A percentile compares a stretch with the other conserved stretches of the same genome.
phyloP scores from a whole-genome alignment of 345 rosid genomes.

The Eucalyptus curtisii region DNA sequence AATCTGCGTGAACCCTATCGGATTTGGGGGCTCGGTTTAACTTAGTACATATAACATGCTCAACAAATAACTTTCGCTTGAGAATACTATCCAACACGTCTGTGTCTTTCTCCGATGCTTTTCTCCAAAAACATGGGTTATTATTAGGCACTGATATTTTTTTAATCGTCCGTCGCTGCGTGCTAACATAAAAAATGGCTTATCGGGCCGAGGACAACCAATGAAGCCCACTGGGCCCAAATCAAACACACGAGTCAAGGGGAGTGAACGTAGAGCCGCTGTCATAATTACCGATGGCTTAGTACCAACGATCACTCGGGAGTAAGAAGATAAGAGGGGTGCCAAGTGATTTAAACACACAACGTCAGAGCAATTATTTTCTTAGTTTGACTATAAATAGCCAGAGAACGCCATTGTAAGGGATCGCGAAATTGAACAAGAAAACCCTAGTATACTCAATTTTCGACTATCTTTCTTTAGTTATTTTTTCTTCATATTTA shows the following conservation, averaged over 20 bases:
- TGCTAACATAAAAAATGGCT: not conserved
- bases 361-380: no score
- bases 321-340: no score
- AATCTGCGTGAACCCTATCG: accelerated
- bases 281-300: no score
- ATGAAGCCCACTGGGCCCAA: not conserved
- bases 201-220: not conserved
- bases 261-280: accelerated
- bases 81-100: not conserved
- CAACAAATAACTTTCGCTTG: not conserved
- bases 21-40: accelerated
- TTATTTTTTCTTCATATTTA: no score
- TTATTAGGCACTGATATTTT: not conserved
- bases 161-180: not conserved
- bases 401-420: not conserved
- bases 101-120: not conserved
- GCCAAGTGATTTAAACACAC: no score
- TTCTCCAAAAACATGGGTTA: not conserved
- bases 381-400: no score
- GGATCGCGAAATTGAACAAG: not conserved
- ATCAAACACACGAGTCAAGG: no score
- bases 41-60: accelerated
- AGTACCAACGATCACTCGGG: no score
- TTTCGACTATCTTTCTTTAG: accelerated
- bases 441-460: not conserved